These are phyloP conservation scores for Syncephalastrum contaminatum DNA, from an alignment of 371 early-diverging fungal genomes.

Conservation along the genomic window DNA sequence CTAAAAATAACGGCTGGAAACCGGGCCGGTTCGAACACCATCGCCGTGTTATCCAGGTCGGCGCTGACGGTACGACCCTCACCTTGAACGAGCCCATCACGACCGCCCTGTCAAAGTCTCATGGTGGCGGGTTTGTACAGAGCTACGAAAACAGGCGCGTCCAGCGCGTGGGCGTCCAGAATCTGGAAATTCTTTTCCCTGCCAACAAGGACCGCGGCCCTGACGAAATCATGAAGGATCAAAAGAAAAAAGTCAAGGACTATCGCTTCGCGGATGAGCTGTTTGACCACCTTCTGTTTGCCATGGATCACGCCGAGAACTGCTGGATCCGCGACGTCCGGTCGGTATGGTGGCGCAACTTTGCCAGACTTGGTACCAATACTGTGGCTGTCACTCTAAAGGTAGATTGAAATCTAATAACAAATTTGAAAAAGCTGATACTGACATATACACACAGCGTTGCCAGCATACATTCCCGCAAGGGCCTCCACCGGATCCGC, in stretches of 20 bases:
- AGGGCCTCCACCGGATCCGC: constrained; percentile 10
- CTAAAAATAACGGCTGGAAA: constrained; percentile 42
- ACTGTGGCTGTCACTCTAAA: constrained; percentile 41
- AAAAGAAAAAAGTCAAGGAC: constrained; percentile 41
- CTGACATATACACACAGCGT: no score
- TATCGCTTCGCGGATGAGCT: constrained; percentile 51
- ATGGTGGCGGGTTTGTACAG: constrained; percentile 46
- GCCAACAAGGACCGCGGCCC: constrained; percentile 33
- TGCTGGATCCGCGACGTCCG: constrained; percentile 38
- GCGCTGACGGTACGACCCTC: constrained; percentile 18
- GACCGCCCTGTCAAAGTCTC: constrained; percentile 24
- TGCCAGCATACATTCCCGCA: constrained; percentile 30
- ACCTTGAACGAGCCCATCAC: constrained; percentile 46
- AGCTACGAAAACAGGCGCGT: constrained; percentile 36
- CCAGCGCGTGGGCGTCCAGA: constrained; percentile 35
- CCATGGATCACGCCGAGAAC: constrained; percentile 38
- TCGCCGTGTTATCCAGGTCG: constrained; percentile 21
- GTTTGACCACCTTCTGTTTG: constrained; percentile 42
- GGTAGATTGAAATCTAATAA: constrained; percentile 7
- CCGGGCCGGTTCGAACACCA: constrained; percentile 32
- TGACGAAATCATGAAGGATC: constrained; percentile 36
- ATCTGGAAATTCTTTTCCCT: constrained; percentile 38
- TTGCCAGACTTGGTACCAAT: constrained; percentile 32
- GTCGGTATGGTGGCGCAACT: constrained; percentile 48
- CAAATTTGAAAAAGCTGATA: background rate